Conservation (phyloP, 2,329 filamentous ascomycete species). For the Hypoxylon rubiginosum region DNA sequence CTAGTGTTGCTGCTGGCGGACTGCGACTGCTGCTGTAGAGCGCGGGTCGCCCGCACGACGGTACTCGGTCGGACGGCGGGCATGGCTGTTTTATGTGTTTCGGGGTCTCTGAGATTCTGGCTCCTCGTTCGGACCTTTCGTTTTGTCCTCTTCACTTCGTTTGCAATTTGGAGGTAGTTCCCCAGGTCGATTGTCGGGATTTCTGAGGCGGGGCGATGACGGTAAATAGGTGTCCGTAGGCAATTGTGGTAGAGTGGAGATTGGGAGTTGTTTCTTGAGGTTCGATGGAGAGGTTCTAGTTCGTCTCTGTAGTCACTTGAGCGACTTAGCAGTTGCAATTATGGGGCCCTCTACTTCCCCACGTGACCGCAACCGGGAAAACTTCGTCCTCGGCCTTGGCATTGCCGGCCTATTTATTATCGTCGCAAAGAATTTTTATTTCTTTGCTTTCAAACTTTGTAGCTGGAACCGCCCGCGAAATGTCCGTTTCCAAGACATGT, state of each 20-base stretch:
- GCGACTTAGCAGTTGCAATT: conserved; percentile 29
- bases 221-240: conserved; percentile 20
- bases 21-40: conserved; percentile 42
- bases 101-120: not conserved
- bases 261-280: conserved; percentile 24
- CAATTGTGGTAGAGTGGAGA: conserved; percentile 37
- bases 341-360: not conserved
- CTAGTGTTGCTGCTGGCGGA: conserved; percentile 4
- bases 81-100: conserved; percentile 41
- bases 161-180: not conserved
- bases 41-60: conserved; percentile 50
- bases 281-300: conserved; percentile 15
- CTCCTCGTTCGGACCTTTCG: not conserved
- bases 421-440: conserved; percentile 16
- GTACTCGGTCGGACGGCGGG: conserved; percentile 49
- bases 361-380: conserved; percentile 32
- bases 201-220: not conserved
- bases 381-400: conserved; percentile 27
- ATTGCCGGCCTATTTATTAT: conserved; percentile 27
- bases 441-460: conserved; percentile 3
- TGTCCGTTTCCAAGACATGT: conserved; percentile 9
- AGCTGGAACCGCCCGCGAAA: not conserved
- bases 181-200: not conserved
- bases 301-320: conserved; percentile 31
- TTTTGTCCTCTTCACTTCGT: conserved; percentile 9